Evolutionary conservation across 345 rosid species (phyloP).

Genomic region (Eucalyptus leucophloia): DNA sequence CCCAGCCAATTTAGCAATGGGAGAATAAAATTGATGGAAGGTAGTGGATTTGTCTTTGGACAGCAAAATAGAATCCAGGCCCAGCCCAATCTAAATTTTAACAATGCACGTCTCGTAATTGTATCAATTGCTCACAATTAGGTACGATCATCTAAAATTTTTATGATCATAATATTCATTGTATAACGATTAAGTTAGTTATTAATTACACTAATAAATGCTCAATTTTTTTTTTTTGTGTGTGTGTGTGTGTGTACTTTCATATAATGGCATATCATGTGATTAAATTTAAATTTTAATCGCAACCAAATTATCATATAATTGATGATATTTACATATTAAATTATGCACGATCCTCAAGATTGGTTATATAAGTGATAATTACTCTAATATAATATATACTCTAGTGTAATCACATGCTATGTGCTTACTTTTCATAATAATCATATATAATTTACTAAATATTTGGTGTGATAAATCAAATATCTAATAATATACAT

Average conservation of each 20-base stretch:
- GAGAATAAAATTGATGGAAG: neutral
- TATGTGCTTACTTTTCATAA: neutral
- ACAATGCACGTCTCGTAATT: neutral
- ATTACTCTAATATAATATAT: no score
- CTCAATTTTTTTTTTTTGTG: neutral
- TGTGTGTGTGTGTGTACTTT: neutral
- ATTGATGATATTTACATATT: neutral
- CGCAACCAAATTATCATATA: neutral
- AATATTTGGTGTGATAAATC: neutral
- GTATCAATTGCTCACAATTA: neutral
- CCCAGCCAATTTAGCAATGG: neutral
- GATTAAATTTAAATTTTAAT: neutral
- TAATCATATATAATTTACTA: neutral
- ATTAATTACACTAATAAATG: neutral
- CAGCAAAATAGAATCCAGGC: neutral
- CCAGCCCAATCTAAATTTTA: neutral
- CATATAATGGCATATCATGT: neutral
- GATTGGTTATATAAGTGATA: neutral
- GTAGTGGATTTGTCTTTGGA: neutral
- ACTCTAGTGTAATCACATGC: neutral
- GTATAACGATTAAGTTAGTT: neutral
- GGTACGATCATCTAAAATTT: neutral
- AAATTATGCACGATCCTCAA: neutral
- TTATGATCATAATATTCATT: neutral
- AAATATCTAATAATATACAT: neutral